Base-by-base conservation (phyloP, 495 filamentous ascomycete genomes). In the Penicillium tannophilum region DNA sequence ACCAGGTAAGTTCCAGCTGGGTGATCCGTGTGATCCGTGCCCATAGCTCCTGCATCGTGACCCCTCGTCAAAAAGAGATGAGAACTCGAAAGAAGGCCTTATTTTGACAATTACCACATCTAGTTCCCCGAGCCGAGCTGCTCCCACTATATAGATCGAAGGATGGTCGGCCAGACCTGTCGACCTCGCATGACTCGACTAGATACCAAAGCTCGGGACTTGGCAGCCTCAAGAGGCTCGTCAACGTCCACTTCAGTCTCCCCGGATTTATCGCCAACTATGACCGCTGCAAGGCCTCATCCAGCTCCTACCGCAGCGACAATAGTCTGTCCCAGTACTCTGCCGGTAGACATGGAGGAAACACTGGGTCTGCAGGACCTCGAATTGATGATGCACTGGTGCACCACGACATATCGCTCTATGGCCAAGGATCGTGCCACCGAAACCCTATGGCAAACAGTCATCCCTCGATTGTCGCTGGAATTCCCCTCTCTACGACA, bases 361-460 rank as follows among this genome's bases (percentile, higher is more conserved):
- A 41, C 17, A 1, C 9, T 41, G 7, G 54, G 61, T 43, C 43
- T 70, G 6, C 47, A 72, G 48, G 79, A 82, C 39, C 63, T 78
- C 36, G 77, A 80, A 50, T 61, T 80, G 23, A 78, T 79, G 72
- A 72, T 79, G 66, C 70, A 79, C 36, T 81, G 76, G 71, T 77
- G 72, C 42, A 79, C 73, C 9, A 66, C 64, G 24, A 79, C 76
- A 12, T 79, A 79, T 58, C 72, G 65, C 52, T 70, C 76, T 0
- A 65, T 82, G 61, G 68, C 72, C 0, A 67, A 69, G 11, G 63
- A 74, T 33, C 52, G 35, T 19, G 20, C 59, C n/a, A 71, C 68
- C 23, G 71, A 76, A 58, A 24, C 56, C 2, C 62, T 82, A n/a
- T 83, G 81, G 77, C 75, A 77, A 57, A 68, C 67, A 10, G 66